Conservation (phyloP, 768 basidiomycete species). For the Suillus subluteus region DNA sequence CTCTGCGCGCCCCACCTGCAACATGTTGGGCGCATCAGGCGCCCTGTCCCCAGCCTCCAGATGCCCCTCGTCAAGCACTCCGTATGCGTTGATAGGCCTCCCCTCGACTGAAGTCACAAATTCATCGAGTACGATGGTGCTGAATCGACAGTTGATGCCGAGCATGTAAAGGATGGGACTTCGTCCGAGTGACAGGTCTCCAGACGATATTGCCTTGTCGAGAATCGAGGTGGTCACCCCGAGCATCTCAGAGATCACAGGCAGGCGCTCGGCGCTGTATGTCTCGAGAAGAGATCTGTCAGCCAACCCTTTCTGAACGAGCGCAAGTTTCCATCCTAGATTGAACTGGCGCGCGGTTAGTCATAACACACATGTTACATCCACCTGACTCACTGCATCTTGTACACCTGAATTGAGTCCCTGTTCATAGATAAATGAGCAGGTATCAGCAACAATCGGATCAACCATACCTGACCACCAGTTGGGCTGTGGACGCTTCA, state of each 20-base stretch:
- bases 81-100: constrained; percentile 10
- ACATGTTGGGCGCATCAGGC: constrained; percentile 22
- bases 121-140: constrained; percentile 18
- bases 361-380: background rate
- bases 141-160: constrained; percentile 20
- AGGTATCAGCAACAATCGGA: background rate
- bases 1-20: constrained; percentile 12
- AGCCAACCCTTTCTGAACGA: constrained; percentile 27
- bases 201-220: background rate
- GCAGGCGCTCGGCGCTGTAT: constrained; percentile 32
- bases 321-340: constrained; percentile 30
- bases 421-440: constrained; percentile 18
- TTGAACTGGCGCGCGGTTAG: constrained; percentile 19
- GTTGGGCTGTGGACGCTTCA: background rate
- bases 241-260: constrained; percentile 33
- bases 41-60: constrained; percentile 16
- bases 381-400: constrained; percentile 36
- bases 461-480: background rate
- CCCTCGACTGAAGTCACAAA: background rate
- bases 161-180: constrained; percentile 35
- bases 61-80: constrained; percentile 18
- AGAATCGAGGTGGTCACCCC: constrained; percentile 20
- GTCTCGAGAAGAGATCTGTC: constrained; percentile 26
- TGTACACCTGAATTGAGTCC: constrained; percentile 44
- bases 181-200: constrained; percentile 18